phyloP scores from a whole-genome alignment of 805 yeast species.

The Naumovozyma baii region DNA sequence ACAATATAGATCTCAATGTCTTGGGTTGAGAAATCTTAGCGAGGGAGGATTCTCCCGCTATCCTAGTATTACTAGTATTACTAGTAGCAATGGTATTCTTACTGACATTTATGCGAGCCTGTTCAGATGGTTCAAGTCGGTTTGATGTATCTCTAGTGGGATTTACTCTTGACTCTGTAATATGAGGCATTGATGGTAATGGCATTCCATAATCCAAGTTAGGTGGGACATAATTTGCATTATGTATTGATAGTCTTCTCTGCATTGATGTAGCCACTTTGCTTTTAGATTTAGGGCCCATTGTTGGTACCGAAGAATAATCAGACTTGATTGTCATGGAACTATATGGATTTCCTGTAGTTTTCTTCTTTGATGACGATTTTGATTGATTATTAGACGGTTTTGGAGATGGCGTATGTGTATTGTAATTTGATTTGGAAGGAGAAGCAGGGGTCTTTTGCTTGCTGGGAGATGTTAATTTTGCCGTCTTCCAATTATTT shows the following conservation, averaged over 20 bases:
- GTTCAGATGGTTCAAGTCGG: too few species aligned
- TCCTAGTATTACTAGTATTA: too few species aligned
- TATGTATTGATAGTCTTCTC: conserved; percentile 36
- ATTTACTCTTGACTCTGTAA: neutral
- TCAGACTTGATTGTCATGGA: conserved; percentile 4
- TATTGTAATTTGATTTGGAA: neutral
- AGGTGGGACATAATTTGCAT: conserved; percentile 25
- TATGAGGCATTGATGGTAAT: conserved; percentile 10
- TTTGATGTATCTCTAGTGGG: neutral
- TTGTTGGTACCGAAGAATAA: conserved; percentile 23
- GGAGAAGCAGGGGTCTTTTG: conserved; percentile 11
- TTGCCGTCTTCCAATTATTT: conserved; percentile 21
- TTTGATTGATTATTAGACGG: neutral
- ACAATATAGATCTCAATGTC: conserved; percentile 27
- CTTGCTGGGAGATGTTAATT: conserved; percentile 9
- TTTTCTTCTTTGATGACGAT: neutral
- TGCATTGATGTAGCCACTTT: conserved; percentile 36
- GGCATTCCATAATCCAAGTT: conserved; percentile 24
- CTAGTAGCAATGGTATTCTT: too few species aligned
- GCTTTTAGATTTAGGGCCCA: conserved; percentile 29
- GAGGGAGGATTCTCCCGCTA: neutral
- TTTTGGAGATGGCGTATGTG: neutral
- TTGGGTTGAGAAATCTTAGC: neutral
- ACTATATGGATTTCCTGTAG: conserved; percentile 5
- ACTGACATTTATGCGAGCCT: too few species aligned